A percentile compares a stretch with the other conserved stretches of the same genome.
Evolutionary conservation across 108 stramenopile species (phyloP).

Genomic region (Discostella pseudostelligera): DNA sequence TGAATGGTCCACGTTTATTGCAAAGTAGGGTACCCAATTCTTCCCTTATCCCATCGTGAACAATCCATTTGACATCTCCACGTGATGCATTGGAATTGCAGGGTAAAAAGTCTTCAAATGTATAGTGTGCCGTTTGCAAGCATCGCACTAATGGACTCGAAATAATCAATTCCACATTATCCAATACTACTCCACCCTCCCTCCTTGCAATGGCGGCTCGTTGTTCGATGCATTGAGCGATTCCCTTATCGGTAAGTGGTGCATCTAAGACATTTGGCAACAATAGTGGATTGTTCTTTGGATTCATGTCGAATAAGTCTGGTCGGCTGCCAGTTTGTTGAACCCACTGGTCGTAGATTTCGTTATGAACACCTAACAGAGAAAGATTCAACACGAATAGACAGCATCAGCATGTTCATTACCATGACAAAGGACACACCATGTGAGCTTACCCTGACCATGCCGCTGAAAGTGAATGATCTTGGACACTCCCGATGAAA

Average conservation of each 20-base stretch:
- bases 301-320: conserved; percentile 35
- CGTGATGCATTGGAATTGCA: conserved; percentile 1
- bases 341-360: conserved; percentile 52
- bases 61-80: conserved; percentile 55
- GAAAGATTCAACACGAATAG: conserved; percentile 37
- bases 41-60: conserved; percentile 75
- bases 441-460: conserved; percentile 23
- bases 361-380: conserved; percentile 55
- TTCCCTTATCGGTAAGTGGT: conserved; percentile 76
- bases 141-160: conserved; percentile 67
- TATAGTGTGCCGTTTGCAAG: conserved; percentile 68
- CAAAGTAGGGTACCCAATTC: conserved; percentile 73
- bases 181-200: conserved; percentile 13
- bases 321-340: conserved; percentile 21
- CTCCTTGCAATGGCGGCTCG: no score
- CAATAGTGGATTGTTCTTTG: conserved; percentile 61
- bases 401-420: conserved; percentile 33
- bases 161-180: conserved; percentile 59
- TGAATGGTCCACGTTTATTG: conserved; percentile 69
- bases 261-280: conserved; percentile 70
- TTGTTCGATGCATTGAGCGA: conserved; percentile 55
- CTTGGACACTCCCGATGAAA: conserved; percentile 15
- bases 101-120: conserved; percentile 57
- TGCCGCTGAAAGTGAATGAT: conserved; percentile 49
- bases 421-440: conserved; percentile 35